Base-by-base conservation (phyloP, 1,284 basidiomycete genomes). In the Coriolopsis trogii region DNA sequence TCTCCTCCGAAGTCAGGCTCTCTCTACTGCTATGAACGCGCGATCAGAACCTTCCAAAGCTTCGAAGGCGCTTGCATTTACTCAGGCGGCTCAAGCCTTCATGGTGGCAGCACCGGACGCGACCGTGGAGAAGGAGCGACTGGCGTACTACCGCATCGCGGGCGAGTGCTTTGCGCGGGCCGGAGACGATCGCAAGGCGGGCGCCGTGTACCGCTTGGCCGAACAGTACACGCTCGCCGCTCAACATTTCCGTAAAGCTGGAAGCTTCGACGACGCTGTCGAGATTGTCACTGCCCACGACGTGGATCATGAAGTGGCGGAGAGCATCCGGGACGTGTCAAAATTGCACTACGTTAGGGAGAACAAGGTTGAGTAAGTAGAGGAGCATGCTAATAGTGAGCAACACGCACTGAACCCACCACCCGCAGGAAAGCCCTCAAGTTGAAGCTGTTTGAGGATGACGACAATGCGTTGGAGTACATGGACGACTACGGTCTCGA, bases 381-480 rank as follows among this genome's bases (percentile, higher is more conserved):
- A n/a, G n/a, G n/a, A n/a, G n/a, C n/a, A n/a, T n/a, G n/a, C n/a
- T n/a, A n/a, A n/a, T n/a, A n/a, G n/a, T n/a, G n/a, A n/a, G n/a
- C n/a, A n/a, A n/a, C n/a, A n/a, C n/a, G n/a, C n/a, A n/a, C n/a
- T n/a, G n/a, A n/a, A n/a, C n/a, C 37, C 12, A 8, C 26, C 21
- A 2, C 12, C 12, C 18, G 21, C 2, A 82, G 86, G 55, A 73
- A 78, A 69, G 73, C 79, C n/a, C n/a, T n/a, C n/a, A n/a, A n/a
- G 8, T 64, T 63, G 15, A 55, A 58, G 2, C 64, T 89, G 0
- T 89, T 89, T 60, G 53, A 67, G 0, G 70, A 75, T 1, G 63
- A 72, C 0, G 78, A 87, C 18, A 80, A 85, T 15, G 73, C 75
- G 18, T 55, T 86, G 9, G 76, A 81, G 37, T 89, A 83, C 53